Percentiles rank a stretch among this genome's conserved stretches.
These are phyloP conservation scores for Epichloe sp. DNA, from an alignment of 2,329 filamentous ascomycete genomes.

Conservation along the genomic window DNA sequence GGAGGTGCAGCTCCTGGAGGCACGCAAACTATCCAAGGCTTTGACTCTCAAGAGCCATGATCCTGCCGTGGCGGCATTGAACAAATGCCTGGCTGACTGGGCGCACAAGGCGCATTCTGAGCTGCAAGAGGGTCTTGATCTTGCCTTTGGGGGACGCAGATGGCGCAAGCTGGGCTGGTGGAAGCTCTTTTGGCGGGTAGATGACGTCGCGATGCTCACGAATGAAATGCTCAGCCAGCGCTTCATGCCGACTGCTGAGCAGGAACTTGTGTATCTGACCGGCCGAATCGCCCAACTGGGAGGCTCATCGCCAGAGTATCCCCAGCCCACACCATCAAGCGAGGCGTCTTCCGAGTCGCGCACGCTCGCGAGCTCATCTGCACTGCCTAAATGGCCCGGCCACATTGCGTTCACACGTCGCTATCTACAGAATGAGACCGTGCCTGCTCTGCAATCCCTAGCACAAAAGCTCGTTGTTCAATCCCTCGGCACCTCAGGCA, in stretches of 20 bases:
- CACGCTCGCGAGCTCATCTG: slow-evolving; percentile 11
- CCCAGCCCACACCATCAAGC: slow-evolving; percentile 20
- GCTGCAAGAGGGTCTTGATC: slow-evolving; percentile 64
- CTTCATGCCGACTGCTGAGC: slow-evolving; percentile 70
- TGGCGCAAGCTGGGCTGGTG: slow-evolving; percentile 85
- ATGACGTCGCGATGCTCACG: slow-evolving; percentile 77
- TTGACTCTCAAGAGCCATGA: slow-evolving; percentile 19
- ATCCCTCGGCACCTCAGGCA: slow-evolving; percentile 57
- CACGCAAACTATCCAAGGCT: slow-evolving; percentile 20
- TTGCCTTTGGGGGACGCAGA: slow-evolving; percentile 61
- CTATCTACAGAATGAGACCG: slow-evolving; percentile 50
- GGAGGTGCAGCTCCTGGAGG: slow-evolving; percentile 37
- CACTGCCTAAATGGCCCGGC: slow-evolving; percentile 49
- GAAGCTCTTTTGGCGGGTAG: slow-evolving; percentile 90
- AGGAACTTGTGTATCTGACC: slow-evolving; percentile 68
- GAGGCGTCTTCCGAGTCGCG: slow-evolving; percentile 6
- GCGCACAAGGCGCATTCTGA: slow-evolving; percentile 71
- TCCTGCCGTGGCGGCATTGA: slow-evolving; percentile 31
- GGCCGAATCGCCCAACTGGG: slow-evolving; percentile 53
- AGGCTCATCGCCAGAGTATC: slow-evolving; percentile 17
- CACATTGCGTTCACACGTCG: slow-evolving; percentile 61
- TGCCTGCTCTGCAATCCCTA: slow-evolving; percentile 58
- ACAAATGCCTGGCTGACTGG: slow-evolving; percentile 53
- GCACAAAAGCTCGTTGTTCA: slow-evolving; percentile 65
- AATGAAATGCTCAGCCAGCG: slow-evolving; percentile 62